phyloP scores from a whole-genome alignment of 2,329 filamentous ascomycete species.

The Talaromyces islandicus region DNA sequence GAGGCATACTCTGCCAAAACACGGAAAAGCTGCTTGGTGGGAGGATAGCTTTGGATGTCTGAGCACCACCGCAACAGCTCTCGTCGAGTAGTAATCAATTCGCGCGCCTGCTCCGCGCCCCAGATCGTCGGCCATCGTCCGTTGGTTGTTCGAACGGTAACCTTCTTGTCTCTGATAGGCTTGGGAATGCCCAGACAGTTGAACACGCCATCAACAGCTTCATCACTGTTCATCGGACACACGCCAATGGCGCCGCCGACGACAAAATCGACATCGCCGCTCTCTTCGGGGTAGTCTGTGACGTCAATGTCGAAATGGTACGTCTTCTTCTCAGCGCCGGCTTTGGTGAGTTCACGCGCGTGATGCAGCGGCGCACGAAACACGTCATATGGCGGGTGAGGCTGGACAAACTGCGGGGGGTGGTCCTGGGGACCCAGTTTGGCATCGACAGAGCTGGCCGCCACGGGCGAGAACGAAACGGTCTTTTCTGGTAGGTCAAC shows the following conservation, averaged over 20 bases:
- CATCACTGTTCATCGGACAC: conserved; percentile 75
- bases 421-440: conserved; percentile 45
- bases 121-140: conserved; percentile 97
- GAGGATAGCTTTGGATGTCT: conserved; percentile 87
- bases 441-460: conserved; percentile 27
- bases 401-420: conserved; percentile 85
- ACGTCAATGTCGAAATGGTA: conserved; percentile 97
- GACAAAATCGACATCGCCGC: conserved; percentile 79
- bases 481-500: conserved; percentile 69
- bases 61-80: conserved; percentile 95
- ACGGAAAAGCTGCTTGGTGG: conserved; percentile 78
- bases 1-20: conserved; percentile 78
- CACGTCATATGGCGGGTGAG: conserved; percentile 87
- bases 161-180: conserved; percentile 75
- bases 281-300: conserved; percentile 83
- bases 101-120: conserved; percentile 80
- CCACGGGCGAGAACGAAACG: conserved; percentile 54
- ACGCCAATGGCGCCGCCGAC: conserved; percentile 94
- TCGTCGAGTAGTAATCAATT: conserved; percentile 81
- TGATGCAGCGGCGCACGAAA: conserved; percentile 83
- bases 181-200: conserved; percentile 75
- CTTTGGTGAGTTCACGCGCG: conserved; percentile 77
- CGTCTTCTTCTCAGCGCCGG: conserved; percentile 90
- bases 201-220: conserved; percentile 75
- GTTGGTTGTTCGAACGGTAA: conserved; percentile 68